phyloP scores from a whole-genome alignment of 768 basidiomycete species.

The Steccherinum ochraceum region DNA sequence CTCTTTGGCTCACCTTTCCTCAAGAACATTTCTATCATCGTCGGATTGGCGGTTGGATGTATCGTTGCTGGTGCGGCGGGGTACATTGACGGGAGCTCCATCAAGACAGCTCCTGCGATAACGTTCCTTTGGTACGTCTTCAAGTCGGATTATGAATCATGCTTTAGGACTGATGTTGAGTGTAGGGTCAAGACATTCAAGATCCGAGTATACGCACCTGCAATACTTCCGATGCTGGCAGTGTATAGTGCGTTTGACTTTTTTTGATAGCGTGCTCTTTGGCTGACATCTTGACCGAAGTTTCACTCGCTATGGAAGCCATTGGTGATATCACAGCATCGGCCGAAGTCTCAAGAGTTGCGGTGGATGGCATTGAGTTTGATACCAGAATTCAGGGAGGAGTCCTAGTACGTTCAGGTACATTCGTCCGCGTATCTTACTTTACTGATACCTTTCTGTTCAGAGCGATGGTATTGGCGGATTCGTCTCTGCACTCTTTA shows the following conservation, averaged over 20 bases:
- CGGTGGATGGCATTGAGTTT: constrained; percentile 69
- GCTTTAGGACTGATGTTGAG: constrained; percentile 28
- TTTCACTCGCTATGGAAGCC: constrained; percentile 75
- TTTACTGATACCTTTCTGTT: background rate
- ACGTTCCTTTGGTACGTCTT: constrained; percentile 63
- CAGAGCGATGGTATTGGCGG: constrained; percentile 78
- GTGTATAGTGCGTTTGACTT: constrained; percentile 40
- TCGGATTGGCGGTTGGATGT: constrained; percentile 70
- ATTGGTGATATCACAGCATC: constrained; percentile 83
- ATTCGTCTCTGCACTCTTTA: constrained; percentile 74
- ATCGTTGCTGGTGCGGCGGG: constrained; percentile 77
- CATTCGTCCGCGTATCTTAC: background rate
- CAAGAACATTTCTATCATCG: constrained; percentile 72
- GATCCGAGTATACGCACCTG: constrained; percentile 67
- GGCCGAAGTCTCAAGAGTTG: constrained; percentile 73
- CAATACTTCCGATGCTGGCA: constrained; percentile 54
- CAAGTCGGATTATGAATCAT: constrained; percentile 16
- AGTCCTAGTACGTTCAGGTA: constrained; percentile 44
- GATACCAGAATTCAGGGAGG: constrained; percentile 83
- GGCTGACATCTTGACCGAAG: too few relatives aligned
- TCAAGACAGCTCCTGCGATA: constrained; percentile 64
- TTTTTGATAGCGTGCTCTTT: background rate
- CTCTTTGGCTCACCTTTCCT: constrained; percentile 82
- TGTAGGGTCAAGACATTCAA: constrained; percentile 60
- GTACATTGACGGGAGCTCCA: constrained; percentile 63